Evolutionary conservation across 352 stramenopile genomes (phyloP), one percentile per base, ranked within the genome.

Genomic region (Phytophthora cajani): DNA sequence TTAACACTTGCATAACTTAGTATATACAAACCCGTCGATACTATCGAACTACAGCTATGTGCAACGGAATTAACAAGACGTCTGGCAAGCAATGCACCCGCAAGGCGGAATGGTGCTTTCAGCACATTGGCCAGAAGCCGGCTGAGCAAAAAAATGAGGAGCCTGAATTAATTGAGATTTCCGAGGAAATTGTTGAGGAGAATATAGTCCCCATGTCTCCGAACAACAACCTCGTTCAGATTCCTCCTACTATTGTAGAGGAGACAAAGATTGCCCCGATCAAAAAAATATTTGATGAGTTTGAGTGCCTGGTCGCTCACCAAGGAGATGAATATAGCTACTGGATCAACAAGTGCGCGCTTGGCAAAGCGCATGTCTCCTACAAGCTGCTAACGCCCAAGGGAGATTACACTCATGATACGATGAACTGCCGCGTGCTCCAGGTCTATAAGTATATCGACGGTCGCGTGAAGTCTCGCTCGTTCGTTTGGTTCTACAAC

Each of bases 191-290:
- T 55, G 49, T 55, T 9, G 12, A 9, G 12, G 49, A 55, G 49
- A 55, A 55, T 55, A 55, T 55, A 55, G 49, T 33, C 4, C 49
- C 49, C 46, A 52, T 52, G 46, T 27, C 46, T 19, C 46, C 46
- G 17, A 52, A 52, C 47, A 54, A 52, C 46, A 5, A 12, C 46
- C 46, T 23, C 21, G 21, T 23, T 25, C 30, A 25, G 8, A 25
- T 10, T 38, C 32, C 8, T 38, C 32, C 11, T 10, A 6, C n/a
- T 54, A 54, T 54, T 33, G 6, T 32, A 16, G n/a, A 12, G 7
- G 47, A 32, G 8, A 4, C 8, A 54, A 54, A 54, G 2, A 27
- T 21, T 54, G 47, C 12, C 3, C 10, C 47, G 16, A 19, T 16
- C 0, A 54, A 54, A 16, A 54, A 32, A 27, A 54, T 54, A 14